Percentiles rank a stretch among this genome's conserved stretches.
These are phyloP conservation scores for Coleophoma cylindrospora DNA, from an alignment of 2,329 filamentous ascomycete species.

Conservation along the genomic window DNA sequence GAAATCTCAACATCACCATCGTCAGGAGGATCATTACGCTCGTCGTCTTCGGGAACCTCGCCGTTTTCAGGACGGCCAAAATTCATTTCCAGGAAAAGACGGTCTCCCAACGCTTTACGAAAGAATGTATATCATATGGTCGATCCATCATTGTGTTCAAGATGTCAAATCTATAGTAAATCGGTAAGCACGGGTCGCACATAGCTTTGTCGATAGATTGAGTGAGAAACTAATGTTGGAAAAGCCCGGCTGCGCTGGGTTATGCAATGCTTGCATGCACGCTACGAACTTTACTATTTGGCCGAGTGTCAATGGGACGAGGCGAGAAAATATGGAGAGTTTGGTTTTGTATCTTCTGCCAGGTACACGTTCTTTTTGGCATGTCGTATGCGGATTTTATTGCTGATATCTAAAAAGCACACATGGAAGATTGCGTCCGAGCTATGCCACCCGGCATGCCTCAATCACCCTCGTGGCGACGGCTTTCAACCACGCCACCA, in stretches of 20 bases:
- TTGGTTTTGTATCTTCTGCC: slow-evolving; percentile 12
- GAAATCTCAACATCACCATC: not conserved
- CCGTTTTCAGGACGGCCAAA: not conserved
- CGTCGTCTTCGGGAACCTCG: not conserved
- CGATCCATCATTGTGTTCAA: not conserved
- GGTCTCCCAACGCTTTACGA: not conserved
- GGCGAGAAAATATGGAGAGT: slow-evolving; percentile 10
- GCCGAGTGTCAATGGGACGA: slow-evolving; percentile 8
- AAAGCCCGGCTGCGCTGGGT: slow-evolving; percentile 1
- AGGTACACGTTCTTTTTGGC: not conserved
- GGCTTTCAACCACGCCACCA: slow-evolving; percentile 1
- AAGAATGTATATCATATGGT: not conserved
- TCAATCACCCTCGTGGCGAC: slow-evolving; percentile 8
- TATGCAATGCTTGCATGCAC: slow-evolving; percentile 9
- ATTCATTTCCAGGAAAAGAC: not conserved
- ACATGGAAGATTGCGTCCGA: slow-evolving; percentile 9
- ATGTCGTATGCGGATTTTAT: not conserved
- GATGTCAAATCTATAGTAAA: not conserved
- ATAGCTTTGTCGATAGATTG: not conserved
- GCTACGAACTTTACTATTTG: slow-evolving; percentile 7
- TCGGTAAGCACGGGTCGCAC: not conserved
- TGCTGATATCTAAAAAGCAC: slow-evolving; percentile 1
- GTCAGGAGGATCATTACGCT: not conserved
- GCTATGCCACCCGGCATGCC: slow-evolving; percentile 1
- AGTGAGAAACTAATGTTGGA: not conserved